Evolutionary conservation across 2,329 filamentous ascomycete genomes (phyloP).

Genomic region (Alternaria conjuncta): DNA sequence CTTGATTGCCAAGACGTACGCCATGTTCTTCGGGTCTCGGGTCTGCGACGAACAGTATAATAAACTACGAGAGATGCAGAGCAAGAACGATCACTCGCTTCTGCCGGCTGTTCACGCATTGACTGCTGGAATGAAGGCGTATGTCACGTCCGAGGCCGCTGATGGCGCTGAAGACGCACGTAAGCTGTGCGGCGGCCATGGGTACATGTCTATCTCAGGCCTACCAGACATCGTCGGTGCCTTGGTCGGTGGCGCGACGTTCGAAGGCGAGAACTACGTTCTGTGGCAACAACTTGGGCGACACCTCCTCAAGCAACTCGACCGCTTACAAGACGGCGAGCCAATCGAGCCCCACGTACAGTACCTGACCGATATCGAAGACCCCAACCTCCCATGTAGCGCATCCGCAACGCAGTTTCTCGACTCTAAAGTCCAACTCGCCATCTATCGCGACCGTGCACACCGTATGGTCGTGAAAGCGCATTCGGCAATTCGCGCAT

Average conservation of each 20-base stretch:
- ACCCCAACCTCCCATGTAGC: not conserved
- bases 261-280: slow-evolving; percentile 53
- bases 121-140: slow-evolving; percentile 50
- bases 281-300: slow-evolving; percentile 50
- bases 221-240: slow-evolving; percentile 39
- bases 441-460: slow-evolving; percentile 33
- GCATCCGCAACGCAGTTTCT: slow-evolving; percentile 18
- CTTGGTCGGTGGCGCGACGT: slow-evolving; percentile 36
- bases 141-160: slow-evolving; percentile 57
- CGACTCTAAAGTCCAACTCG: slow-evolving; percentile 19
- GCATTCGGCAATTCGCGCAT: slow-evolving; percentile 6
- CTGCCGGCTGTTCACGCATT: slow-evolving; percentile 43
- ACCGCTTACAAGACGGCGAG: slow-evolving; percentile 8
- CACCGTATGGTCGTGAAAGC: slow-evolving; percentile 17
- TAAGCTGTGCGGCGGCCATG: slow-evolving; percentile 50
- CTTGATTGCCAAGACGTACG: slow-evolving; percentile 21
- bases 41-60: slow-evolving; percentile 5
- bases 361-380: slow-evolving; percentile 3
- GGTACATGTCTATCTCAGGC: slow-evolving; percentile 45
- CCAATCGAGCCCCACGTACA: not conserved
- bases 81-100: slow-evolving; percentile 2
- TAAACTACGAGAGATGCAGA: slow-evolving; percentile 7
- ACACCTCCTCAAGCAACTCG: slow-evolving; percentile 36
- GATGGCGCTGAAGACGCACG: slow-evolving; percentile 50
- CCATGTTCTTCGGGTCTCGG: slow-evolving; percentile 22